Evolutionary conservation across 352 stramenopile genomes (phyloP), one percentile per base, ranked within the genome.

Genomic region (Blastocystis sp.): DNA sequence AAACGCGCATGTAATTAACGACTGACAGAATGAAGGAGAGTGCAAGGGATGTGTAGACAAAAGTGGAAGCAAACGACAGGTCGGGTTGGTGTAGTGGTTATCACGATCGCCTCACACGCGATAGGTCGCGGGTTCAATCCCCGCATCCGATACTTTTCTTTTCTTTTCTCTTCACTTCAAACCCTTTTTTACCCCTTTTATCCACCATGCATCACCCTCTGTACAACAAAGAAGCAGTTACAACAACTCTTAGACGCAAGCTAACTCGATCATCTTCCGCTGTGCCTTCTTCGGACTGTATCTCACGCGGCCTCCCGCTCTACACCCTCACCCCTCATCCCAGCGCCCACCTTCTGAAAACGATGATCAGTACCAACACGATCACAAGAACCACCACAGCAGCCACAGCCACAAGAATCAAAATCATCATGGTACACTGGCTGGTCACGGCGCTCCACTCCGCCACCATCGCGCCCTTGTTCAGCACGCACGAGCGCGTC

Each of bases 71-170:
- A 56, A 67, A 14, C 10, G 2, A 23, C 23, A 67, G 0, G 34
- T 34, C 34, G 56, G 56, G 70, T 66, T 81, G 48, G 70, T 53
- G 48, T 64, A 81, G 70, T 81, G 70, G 70, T 64, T 81, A 53
- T 81, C 70, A 64, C 56, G 56, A 38, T 76, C 56, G 48, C 70
- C 61, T 81, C 56, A 66, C 56, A 81, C 56, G 70, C 28, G 70
- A 65, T 43, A 65, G 48, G 70, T 81, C 56, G 56, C 43, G 28
- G 43, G 70, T 81, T 81, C 70, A 65, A 81, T 81, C 70, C 70
- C 43, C 28, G 41, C 56, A 66, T 64, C 70, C 41, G 56, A 81
- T 81, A 76, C 9, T 81, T 81, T 81, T 56, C 14, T 14, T 48
- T 38, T 76, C 52, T 65, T 23, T 76, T 76, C 43, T 10, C 0